Evolutionary conservation across 2,329 filamentous ascomycete species (phyloP), one percentile per base, ranked within the genome.

Genomic region (Fusarium fujikuroi): DNA sequence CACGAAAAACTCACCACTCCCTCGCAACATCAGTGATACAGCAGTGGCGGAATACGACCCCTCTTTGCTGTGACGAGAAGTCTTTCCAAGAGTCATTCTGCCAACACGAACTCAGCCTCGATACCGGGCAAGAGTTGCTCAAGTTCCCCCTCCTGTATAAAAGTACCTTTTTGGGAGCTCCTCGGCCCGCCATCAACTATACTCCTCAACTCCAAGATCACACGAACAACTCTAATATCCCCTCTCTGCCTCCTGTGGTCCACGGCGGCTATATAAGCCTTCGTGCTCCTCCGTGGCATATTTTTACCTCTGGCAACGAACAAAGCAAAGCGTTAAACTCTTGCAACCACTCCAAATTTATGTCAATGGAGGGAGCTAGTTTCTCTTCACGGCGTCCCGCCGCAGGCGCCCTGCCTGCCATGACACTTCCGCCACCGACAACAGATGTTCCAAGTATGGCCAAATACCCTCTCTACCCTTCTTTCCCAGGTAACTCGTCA

Each of bases 361-460:
- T 69, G 66, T 60, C 63, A 53, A 82, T 81, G 79, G 80, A 80
- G 39, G 46, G 74, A 36, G 68, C 75, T 56, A 81, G 79, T 66
- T 82, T 82, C 67, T 74, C 81, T 15, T 77, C 79, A 40, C 79
- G 81, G 65, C 81, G 81, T 43, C 75, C 80, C 50, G 80, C 81
- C 30, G 78, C 81, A 25, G 77, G 79, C 70, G 60, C 76, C 21
- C 66, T 82, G 60, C 81, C 80, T n/a, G 69, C 80, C 43, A 82
- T 82, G 62, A 78, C 80, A 68, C 78, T 83, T 39, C 81, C 81
- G 60, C 80, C 80, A 50, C 81, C 81, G 30, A 81, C 76, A 54
- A 65, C 79, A 68, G 81, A 82, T 67, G 75, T 81, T 73, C 79
- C 81, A 79, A 82, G 81, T 81, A 80, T 79, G 80, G 52, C 72